Evolutionary conservation across 2,329 filamentous ascomycete genomes (phyloP).

Genomic region (Tolypocladium guangdongense): DNA sequence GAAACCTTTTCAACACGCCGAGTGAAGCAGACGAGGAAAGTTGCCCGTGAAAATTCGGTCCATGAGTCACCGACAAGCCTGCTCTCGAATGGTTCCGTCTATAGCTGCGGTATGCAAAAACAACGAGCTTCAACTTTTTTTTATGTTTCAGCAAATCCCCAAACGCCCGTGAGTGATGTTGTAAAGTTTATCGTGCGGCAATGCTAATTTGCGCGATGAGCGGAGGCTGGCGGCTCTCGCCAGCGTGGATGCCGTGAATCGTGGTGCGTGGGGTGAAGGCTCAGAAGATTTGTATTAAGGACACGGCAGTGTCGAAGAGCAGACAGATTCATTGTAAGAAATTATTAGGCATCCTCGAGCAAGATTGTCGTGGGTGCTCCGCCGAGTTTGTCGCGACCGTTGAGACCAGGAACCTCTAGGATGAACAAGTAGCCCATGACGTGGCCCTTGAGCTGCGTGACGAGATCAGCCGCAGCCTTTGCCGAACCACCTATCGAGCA

Average conservation of each 20-base stretch:
- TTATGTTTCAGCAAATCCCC: not conserved
- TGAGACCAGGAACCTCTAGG: constrained; percentile 86
- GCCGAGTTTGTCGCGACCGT: constrained; percentile 81
- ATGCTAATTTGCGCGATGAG: not conserved
- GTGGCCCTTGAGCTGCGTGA: constrained; percentile 75
- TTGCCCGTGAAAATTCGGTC: not conserved
- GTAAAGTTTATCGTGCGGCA: not conserved
- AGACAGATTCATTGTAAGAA: not conserved
- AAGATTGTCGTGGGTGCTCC: constrained; percentile 71
- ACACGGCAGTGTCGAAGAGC: not conserved
- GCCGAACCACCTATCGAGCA: constrained; percentile 69
- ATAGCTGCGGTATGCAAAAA: not conserved
- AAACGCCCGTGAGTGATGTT: not conserved
- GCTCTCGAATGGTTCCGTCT: not conserved
- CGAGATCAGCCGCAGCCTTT: constrained; percentile 73
- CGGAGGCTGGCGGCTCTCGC: not conserved
- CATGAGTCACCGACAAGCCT: not conserved
- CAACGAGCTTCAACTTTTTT: not conserved
- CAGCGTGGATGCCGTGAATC: not conserved
- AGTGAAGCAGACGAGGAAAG: not conserved
- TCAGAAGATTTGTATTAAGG: not conserved
- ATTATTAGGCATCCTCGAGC: constrained; percentile 42
- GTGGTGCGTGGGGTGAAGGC: not conserved
- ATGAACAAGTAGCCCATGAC: constrained; percentile 89
- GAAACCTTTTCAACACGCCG: not conserved